These are phyloP conservation scores for Gossypium aridum DNA, from an alignment of 441 rosid species.

Conservation along the genomic window DNA sequence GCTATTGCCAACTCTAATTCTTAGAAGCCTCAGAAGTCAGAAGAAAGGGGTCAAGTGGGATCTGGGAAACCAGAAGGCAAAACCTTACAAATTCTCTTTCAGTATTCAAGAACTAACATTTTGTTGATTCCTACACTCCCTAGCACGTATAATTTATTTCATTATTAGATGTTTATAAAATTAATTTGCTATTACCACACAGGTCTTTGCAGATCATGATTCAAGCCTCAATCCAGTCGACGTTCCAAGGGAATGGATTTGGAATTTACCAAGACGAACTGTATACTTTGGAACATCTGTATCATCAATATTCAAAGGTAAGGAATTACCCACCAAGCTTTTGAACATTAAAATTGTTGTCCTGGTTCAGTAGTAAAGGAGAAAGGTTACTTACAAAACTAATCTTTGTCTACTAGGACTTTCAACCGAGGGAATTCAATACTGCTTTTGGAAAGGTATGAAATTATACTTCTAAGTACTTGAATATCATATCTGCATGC, in stretches of 20 bases:
- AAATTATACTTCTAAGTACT: slow-evolving; percentile 10
- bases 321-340: slow-evolving; percentile 6
- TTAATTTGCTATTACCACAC: slow-evolving; percentile 25
- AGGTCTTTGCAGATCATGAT: slow-evolving; percentile 92
- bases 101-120: neutral
- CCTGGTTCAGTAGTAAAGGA: slow-evolving; percentile 5
- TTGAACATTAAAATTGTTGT: neutral
- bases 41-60: neutral
- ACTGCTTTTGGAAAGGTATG: slow-evolving; percentile 95
- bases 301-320: slow-evolving; percentile 86
- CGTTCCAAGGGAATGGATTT: slow-evolving; percentile 77
- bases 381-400: slow-evolving; percentile 11
- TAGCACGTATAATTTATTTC: neutral
- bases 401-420: slow-evolving; percentile 47
- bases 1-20: slow-evolving; percentile 2
- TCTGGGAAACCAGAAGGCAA: neutral
- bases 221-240: slow-evolving; percentile 75
- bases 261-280: slow-evolving; percentile 74
- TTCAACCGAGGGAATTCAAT: slow-evolving; percentile 67
- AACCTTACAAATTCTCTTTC: neutral
- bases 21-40: neutral
- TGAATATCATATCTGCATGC: slow-evolving; percentile 10
- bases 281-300: slow-evolving; percentile 96
- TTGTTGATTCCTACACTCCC: neutral
- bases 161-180: slow-evolving; percentile 10